Conservation (phyloP, 208 protist species). For the Spongospora subterranea region DNA sequence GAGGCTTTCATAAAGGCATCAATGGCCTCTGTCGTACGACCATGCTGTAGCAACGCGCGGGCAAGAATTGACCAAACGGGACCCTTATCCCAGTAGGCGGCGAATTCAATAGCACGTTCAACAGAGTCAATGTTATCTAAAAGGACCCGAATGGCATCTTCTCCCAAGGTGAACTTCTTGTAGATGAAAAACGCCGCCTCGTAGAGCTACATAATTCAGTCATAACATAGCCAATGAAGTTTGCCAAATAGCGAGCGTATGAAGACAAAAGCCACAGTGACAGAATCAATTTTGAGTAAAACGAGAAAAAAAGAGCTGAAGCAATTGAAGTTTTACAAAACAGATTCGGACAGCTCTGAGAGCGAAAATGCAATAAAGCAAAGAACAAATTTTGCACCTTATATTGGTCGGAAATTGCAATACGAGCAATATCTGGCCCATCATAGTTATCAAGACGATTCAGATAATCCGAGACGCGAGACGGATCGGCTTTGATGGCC, state of each 20-base stretch:
- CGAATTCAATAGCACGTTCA: conserved; percentile 90
- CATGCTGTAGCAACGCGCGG: conserved; percentile 87
- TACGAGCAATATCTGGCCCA: conserved; percentile 94
- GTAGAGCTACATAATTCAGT: conserved; percentile 73
- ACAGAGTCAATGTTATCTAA: conserved; percentile 92
- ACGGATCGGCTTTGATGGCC: conserved; percentile 91
- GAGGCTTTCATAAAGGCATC: conserved; percentile 93
- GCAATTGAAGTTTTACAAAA: too few relatives aligned
- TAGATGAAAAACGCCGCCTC: conserved; percentile 99
- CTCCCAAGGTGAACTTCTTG: conserved; percentile 94
- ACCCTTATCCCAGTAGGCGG: conserved; percentile 86
- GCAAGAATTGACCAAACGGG: conserved; percentile 93
- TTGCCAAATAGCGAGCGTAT: too few relatives aligned
- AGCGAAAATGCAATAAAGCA: background rate
- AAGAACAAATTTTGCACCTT: conserved; percentile 73
- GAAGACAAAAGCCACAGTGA: too few relatives aligned
- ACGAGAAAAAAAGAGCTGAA: too few relatives aligned
- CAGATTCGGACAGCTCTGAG: too few relatives aligned
- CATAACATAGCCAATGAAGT: too few relatives aligned
- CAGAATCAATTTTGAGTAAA: too few relatives aligned
- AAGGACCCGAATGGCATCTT: conserved; percentile 95
- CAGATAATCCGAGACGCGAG: conserved; percentile 98
- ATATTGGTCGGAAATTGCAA: conserved; percentile 82
- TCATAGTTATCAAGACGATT: conserved; percentile 98
- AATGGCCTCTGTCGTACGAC: conserved; percentile 92